Base-by-base conservation (phyloP, 1,284 basidiomycete genomes). In the Erythrobasidium hasegawianum region DNA sequence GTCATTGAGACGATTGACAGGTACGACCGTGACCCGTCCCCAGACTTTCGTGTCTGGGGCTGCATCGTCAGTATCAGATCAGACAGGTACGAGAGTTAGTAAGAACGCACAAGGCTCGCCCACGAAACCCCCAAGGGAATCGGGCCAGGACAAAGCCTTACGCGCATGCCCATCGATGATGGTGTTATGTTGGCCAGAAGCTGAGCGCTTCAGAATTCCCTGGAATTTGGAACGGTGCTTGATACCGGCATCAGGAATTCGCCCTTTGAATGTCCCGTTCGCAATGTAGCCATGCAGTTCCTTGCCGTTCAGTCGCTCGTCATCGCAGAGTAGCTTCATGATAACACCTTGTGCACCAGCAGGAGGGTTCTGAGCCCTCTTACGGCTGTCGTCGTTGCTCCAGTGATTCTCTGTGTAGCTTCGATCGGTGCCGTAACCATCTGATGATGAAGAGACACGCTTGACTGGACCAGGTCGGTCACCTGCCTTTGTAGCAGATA, bases 221-320 rank as follows among this genome's bases (percentile, higher is more conserved):
- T n/a, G 40, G 40, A 41, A 41, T 11, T 41, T n/a, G 11, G 10
- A 11, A 11, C 40, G 11, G 40, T 11, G 11, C 40, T n/a, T 41
- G 11, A 41, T n/a, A 41, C 40, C 11, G n/a, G 40, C 40, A 11
- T 41, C 40, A 11, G 40, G 40, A 41, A n/a, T n/a, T 41, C 40
- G 10, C 40, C 40, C 40, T 10, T n/a, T 10, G n/a, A 41, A 41
- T 41, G 40, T 41, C 11, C 40, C n/a, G 40, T 11, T 10, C 40
- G n/a, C 40, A 41, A 41, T 41, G 40, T 41, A 41, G 40, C 40
- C 40, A 41, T 41, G 40, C n/a, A 41, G n/a, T 41, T 41, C 40
- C 10, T 41, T 10, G 40, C 40, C 40, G n/a, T 41, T 41, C n/a
- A 41, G 40, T 11, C 40, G 40, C 11, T 41, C 40, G 40, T 41